Evolutionary conservation across 2,329 filamentous ascomycete species (phyloP).

Genomic region (Claviceps sp.): DNA sequence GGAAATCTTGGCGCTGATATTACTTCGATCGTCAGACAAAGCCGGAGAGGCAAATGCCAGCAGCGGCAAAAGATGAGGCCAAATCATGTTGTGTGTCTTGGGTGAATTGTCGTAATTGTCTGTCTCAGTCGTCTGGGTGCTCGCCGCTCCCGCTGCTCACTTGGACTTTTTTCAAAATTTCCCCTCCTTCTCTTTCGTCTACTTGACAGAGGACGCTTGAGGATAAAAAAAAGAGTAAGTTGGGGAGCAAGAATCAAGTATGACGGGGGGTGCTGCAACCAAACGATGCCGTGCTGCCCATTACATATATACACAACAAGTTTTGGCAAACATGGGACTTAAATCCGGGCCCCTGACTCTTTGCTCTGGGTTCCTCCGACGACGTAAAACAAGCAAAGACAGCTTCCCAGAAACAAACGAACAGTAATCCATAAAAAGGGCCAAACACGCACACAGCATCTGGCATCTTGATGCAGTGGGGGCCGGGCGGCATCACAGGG

Average conservation of each 20-base stretch:
- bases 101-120: neutral
- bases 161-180: neutral
- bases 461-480: too few relatives aligned
- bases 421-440: neutral
- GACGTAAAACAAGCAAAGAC: neutral
- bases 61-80: neutral
- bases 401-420: neutral
- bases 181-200: neutral
- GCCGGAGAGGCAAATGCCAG: neutral
- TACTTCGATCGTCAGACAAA: too few relatives aligned
- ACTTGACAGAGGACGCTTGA: too few relatives aligned
- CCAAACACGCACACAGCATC: too few relatives aligned
- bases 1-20: neutral
- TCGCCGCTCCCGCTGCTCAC: too few relatives aligned
- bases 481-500: too few relatives aligned
- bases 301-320: neutral
- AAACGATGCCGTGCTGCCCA: neutral
- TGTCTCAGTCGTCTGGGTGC: too few relatives aligned
- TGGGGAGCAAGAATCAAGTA: too few relatives aligned
- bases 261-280: too few relatives aligned
- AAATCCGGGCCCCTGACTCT: neutral
- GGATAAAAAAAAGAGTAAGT: too few relatives aligned
- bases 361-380: neutral
- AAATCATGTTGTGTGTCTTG: neutral
- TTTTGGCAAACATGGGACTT: neutral